phyloP scores from a whole-genome alignment of 257 asterid genomes.

The Ophiorrhiza pumila region DNA sequence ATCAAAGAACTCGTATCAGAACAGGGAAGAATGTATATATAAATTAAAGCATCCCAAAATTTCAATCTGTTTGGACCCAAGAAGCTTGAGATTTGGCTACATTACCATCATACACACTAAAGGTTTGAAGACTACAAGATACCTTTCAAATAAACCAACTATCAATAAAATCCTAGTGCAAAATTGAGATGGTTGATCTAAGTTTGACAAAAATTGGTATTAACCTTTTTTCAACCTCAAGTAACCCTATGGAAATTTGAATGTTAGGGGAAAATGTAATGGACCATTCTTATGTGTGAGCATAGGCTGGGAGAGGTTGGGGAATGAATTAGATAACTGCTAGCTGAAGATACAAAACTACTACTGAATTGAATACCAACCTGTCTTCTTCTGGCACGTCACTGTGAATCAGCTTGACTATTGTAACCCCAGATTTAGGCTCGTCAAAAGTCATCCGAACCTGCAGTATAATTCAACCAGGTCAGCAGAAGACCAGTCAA shows the following conservation, averaged over 20 bases:
- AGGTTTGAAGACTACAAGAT: neutral
- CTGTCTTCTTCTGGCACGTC: conserved; percentile 97
- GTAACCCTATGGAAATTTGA: too few relatives aligned
- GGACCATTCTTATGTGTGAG: neutral
- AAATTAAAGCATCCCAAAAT: neutral
- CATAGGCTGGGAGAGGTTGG: neutral
- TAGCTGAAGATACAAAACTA: neutral
- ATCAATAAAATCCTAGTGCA: neutral
- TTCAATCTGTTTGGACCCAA: neutral
- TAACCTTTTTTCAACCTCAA: too few relatives aligned
- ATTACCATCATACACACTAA: neutral
- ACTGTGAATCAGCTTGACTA: conserved; percentile 67
- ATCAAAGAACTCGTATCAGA: neutral
- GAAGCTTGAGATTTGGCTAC: neutral
- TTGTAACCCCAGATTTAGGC: conserved; percentile 79
- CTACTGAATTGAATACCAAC: conserved; percentile 37
- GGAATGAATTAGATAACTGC: too few relatives aligned
- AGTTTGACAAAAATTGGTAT: too few relatives aligned
- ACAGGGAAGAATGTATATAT: neutral
- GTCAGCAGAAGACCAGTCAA: conserved; percentile 1
- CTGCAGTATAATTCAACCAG: conserved; percentile 34
- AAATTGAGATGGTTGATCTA: too few relatives aligned
- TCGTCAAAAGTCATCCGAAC: conserved; percentile 79
- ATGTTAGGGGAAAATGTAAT: too few relatives aligned
- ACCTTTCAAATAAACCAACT: neutral